phyloP scores from a whole-genome alignment of 148 eudicot genomes.

The Bassia scoparia region DNA sequence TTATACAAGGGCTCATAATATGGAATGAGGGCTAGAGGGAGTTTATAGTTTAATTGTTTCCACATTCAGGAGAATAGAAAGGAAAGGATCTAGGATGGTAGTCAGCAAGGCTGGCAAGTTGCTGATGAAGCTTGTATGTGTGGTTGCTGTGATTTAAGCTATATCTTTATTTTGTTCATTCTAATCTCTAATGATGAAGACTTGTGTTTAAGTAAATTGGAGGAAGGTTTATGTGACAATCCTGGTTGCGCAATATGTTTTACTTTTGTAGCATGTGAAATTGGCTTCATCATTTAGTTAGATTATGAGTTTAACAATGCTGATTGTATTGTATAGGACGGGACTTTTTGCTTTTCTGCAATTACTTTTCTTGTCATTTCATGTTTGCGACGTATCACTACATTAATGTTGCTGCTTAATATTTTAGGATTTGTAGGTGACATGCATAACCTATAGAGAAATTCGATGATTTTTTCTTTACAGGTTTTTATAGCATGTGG shows the following conservation, averaged over 20 bases:
- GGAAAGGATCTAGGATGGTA: too few relatives aligned
- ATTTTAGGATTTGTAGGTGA: background rate
- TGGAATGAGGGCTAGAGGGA: too few relatives aligned
- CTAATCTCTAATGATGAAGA: background rate
- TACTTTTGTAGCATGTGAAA: background rate
- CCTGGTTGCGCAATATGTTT: background rate
- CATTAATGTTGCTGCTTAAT: background rate
- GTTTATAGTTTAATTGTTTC: too few relatives aligned
- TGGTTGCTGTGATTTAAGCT: background rate
- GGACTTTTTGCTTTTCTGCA: background rate
- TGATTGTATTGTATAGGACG: too few relatives aligned
- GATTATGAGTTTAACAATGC: too few relatives aligned
- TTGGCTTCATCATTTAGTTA: background rate
- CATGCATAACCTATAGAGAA: background rate
- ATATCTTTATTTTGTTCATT: background rate
- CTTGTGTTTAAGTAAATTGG: background rate
- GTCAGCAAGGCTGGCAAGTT: too few relatives aligned
- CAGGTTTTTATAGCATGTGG: conserved; percentile 98
- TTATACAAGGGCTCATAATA: too few relatives aligned
- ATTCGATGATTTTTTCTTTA: background rate
- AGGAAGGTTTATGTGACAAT: background rate
- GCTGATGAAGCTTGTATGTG: background rate
- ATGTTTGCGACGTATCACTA: background rate
- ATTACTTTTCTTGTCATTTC: too few relatives aligned
- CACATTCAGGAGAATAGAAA: too few relatives aligned